Evolutionary conservation across 2,329 filamentous ascomycete species (phyloP), one percentile per base, ranked within the genome.

Genomic region (Nigrospora sphaerica): DNA sequence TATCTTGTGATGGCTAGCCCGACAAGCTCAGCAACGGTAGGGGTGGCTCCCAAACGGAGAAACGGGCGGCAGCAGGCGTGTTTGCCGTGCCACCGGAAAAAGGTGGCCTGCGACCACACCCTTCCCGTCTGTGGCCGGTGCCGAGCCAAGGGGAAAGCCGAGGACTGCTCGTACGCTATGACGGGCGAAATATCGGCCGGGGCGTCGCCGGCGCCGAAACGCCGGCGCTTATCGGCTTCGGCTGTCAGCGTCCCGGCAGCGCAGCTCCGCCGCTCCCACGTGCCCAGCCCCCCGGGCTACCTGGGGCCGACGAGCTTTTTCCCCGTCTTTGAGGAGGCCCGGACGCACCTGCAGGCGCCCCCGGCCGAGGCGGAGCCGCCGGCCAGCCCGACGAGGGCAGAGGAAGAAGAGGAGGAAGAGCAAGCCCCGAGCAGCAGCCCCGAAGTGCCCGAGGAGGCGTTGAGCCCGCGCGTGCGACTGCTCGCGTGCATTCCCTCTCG

Each of bases 241-340:
- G 23, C 37, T 16, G 18, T 38, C 39, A 18, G 31, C 39, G 13
- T 10, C 35, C 7, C 17, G 32, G 42, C 42, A 14, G 16, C 14
- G n/a, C 17, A 18, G 17, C 31, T 13, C 37, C 31, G 18, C 18
- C 37, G 3, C 32, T 23, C 42, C 33, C 32, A 19, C n/a, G 17
- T 17, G 4, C 33, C 16, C 17, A 40, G 19, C 17, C 32, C 41
- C 4, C 45, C 38, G 6, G 48, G 48, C n/a, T 50, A 47, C 31
- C 32, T 47, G 17, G 48, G 48, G 12, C 40, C 56, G 11, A 56
- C 60, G 13, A 60, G 56, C 18, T 56, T 52, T n/a, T 59, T 55
- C 46, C 63, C 64, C 39, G 62, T 62, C 5, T 64, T 64, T 41
- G 61, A 65, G 32, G 62, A 62, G 19, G 53, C 62, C 1, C 49